Evolutionary conservation across 129 eudicot genomes (phyloP), one percentile per base, ranked within the genome.

Genomic region (Chrysanthemum lavandulifolium): DNA sequence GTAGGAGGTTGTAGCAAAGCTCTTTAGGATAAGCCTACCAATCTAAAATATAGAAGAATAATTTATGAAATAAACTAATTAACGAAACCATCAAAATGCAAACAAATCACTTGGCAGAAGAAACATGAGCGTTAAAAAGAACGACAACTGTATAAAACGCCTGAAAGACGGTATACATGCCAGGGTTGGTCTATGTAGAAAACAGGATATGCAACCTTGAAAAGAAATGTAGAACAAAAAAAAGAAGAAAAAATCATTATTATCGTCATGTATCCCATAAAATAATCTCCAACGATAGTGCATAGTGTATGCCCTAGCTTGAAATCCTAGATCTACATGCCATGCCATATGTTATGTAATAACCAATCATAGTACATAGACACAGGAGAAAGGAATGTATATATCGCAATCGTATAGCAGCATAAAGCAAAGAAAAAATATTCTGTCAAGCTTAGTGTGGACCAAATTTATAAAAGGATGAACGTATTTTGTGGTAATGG

Each of bases 361-460:
- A 48, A 19, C 48, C 31, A 73, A 73, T 16, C 13, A 16, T 73
- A 73, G 72, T 64, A 65, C 64, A 67, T 14, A 15, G 10, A 68
- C 8, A 68, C 25, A 62, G 50, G 65, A 53, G 49, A 74, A 48
- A 13, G 65, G 58, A 47, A 23, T 52, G 61, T 31, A 54, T 74
- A 76, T 64, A 65, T 78, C 56, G 73, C 50, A 53, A 71, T 71
- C 71, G 11, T 71, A n/a, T 71, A 43, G 67, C 45, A 76, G 80
- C 80, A 76, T 47, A 53, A 78, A 64, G 50, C 76, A 50, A 40
- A 76, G 53, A 31, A 58, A 66, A 81, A 71, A 83, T 78, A 83
- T 86, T 86, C 86, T 83, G 57, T 69, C 55, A 25, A 59, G 40
- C 73, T 54, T 36, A 63, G 6, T 64, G 78, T 78, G 72, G 91